Conservation (phyloP, 1,284 basidiomycete genomes). For the Puccinia novopanici region DNA sequence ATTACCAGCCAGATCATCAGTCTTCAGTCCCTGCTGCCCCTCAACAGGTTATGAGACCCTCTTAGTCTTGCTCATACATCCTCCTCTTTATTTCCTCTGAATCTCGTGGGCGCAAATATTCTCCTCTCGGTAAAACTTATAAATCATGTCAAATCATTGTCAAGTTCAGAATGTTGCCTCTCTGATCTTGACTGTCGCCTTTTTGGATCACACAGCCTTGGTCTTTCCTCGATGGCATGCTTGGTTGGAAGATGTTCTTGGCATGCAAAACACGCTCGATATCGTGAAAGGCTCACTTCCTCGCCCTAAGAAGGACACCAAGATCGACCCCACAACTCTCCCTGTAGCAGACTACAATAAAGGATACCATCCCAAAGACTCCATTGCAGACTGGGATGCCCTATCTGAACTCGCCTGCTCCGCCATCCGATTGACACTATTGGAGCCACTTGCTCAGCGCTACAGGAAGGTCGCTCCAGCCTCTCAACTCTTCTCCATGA, state of each 20-base stretch:
- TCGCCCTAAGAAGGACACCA: neutral
- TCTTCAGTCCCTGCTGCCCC: too few relatives aligned
- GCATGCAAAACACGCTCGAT: neutral
- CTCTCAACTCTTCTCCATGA: neutral
- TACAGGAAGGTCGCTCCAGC: constrained; percentile 4
- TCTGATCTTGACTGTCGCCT: too few relatives aligned
- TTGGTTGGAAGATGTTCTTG: neutral
- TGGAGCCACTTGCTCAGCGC: neutral
- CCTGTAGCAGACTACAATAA: too few relatives aligned
- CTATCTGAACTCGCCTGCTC: neutral
- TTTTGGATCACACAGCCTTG: neutral
- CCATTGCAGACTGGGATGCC: neutral
- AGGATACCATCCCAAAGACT: neutral
- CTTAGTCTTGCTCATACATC: too few relatives aligned
- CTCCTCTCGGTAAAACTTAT: too few relatives aligned
- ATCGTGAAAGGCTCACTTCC: neutral
- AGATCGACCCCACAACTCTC: too few relatives aligned
- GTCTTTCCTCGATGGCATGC: neutral
- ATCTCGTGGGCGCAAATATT: too few relatives aligned
- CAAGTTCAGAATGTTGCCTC: too few relatives aligned
- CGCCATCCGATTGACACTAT: neutral
- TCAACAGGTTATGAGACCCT: too few relatives aligned
- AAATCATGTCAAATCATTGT: too few relatives aligned
- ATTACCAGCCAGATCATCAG: too few relatives aligned
- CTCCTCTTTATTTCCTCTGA: too few relatives aligned